A percentile compares a stretch with the other conserved stretches of the same genome.
Evolutionary conservation across 306 rosid species (phyloP).

Genomic region (Cucurbita argyrosperma): DNA sequence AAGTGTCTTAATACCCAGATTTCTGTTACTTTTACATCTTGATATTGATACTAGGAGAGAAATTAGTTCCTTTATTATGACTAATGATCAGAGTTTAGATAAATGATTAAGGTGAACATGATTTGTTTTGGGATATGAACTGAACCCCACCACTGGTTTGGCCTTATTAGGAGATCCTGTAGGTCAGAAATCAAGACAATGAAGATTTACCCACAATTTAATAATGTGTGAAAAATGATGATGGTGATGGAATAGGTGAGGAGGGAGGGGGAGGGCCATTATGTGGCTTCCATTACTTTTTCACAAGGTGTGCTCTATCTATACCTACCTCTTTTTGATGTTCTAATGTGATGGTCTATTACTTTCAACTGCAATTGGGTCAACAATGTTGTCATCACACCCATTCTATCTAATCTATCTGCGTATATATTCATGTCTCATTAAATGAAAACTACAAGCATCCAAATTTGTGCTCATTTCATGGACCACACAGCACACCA

Average conservation of each 20-base stretch:
- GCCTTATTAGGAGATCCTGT: slow-evolving; percentile 21
- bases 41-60: slow-evolving; percentile 41
- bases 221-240: slow-evolving; percentile 10
- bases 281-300: slow-evolving; percentile 23
- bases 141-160: slow-evolving; percentile 42
- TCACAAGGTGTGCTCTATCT: slow-evolving; percentile 38
- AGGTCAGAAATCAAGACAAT: slow-evolving; percentile 33
- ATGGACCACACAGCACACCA: slow-evolving; percentile 28
- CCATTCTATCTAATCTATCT: slow-evolving; percentile 35
- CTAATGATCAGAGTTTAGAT: slow-evolving; percentile 15
- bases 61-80: slow-evolving; percentile 23
- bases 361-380: slow-evolving; percentile 74
- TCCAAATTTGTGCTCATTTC: slow-evolving; percentile 34
- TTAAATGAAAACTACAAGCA: slow-evolving; percentile 34
- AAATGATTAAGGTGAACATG: slow-evolving; percentile 35
- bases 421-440: slow-evolving; percentile 20
- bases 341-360: slow-evolving; percentile 54
- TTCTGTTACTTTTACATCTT: slow-evolving; percentile 45
- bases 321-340: slow-evolving; percentile 39
- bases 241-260: slow-evolving; percentile 41
- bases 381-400: slow-evolving; percentile 28
- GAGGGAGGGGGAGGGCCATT: slow-evolving; percentile 33
- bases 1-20: slow-evolving; percentile 34
- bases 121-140: slow-evolving; percentile 53
- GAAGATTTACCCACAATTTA: slow-evolving; percentile 18